These are phyloP conservation scores for Sicyos baderoa DNA, from an alignment of 306 rosid species.

Conservation along the genomic window DNA sequence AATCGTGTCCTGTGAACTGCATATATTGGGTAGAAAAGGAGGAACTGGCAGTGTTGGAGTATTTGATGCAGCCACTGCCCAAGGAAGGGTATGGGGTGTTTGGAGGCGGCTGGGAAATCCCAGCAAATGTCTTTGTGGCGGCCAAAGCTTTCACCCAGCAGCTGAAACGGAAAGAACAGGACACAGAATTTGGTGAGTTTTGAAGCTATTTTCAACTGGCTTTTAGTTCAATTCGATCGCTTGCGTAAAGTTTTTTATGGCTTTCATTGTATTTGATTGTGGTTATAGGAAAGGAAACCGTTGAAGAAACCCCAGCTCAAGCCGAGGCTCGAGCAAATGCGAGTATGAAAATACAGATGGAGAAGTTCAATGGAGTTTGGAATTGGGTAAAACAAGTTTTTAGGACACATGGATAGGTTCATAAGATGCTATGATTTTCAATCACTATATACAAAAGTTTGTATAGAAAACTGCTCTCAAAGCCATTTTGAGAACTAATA, in stretches of 20 bases:
- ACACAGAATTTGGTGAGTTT: slow-evolving; percentile 28
- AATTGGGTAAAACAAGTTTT: slow-evolving; percentile 35
- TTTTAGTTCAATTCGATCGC: not conserved
- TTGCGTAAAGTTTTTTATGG: not conserved
- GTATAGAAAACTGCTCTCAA: not conserved
- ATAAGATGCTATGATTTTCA: slow-evolving; percentile 1
- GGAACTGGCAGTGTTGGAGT: slow-evolving; percentile 55
- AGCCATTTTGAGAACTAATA: not conserved
- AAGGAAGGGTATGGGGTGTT: slow-evolving; percentile 62
- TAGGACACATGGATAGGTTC: not conserved
- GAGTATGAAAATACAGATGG: slow-evolving; percentile 25
- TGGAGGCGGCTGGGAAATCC: slow-evolving; percentile 84
- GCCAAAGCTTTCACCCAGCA: slow-evolving; percentile 51
- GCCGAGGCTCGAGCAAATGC: slow-evolving; percentile 53
- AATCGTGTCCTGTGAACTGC: slow-evolving; percentile 74
- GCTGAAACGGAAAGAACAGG: slow-evolving; percentile 21
- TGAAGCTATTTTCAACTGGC: not conserved
- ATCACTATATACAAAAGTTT: not conserved
- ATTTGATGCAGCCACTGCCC: slow-evolving; percentile 55
- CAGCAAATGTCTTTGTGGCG: slow-evolving; percentile 60
- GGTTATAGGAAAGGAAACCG: slow-evolving; percentile 29
- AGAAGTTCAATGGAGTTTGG: slow-evolving; percentile 36
- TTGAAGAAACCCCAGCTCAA: slow-evolving; percentile 60
- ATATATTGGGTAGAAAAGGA: slow-evolving; percentile 62
- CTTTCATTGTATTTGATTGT: too few species aligned